Evolutionary conservation across 148 eudicot species (phyloP).

Genomic region (Fagopyrum esculentum): DNA sequence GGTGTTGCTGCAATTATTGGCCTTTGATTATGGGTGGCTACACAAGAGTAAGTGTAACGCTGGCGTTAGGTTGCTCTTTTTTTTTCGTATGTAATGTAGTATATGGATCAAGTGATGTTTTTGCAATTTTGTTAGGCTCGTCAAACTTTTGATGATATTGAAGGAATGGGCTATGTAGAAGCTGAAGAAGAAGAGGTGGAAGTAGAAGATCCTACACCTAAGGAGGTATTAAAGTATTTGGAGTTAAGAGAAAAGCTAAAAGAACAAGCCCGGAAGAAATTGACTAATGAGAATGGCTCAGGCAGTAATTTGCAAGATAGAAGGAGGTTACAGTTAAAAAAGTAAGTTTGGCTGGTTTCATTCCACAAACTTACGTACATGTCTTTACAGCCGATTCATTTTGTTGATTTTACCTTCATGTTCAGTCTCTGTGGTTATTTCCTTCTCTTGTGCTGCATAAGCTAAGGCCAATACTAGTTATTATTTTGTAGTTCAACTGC

Average conservation of each 20-base stretch:
- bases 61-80: neutral
- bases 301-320: slow-evolving; percentile 32
- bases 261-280: slow-evolving; percentile 42
- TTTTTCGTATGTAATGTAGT: neutral
- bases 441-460: neutral
- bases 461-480: too few species aligned
- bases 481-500: neutral
- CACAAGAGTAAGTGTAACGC: neutral
- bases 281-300: slow-evolving; percentile 53
- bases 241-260: slow-evolving; percentile 54
- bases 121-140: slow-evolving; percentile 3
- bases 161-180: slow-evolving; percentile 17
- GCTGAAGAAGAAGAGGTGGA: slow-evolving; percentile 24
- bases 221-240: slow-evolving; percentile 58
- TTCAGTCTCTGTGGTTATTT: neutral
- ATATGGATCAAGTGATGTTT: neutral
- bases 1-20: neutral
- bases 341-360: slow-evolving; percentile 27
- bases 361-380: too few species aligned
- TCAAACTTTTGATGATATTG: slow-evolving; percentile 16
- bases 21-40: neutral
- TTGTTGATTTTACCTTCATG: neutral
- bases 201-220: slow-evolving; percentile 39
- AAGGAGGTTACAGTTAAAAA: slow-evolving; percentile 35
- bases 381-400: neutral